These are phyloP conservation scores for Metschnikowia colocasiae DNA, from an alignment of 805 yeast species.

Conservation along the genomic window DNA sequence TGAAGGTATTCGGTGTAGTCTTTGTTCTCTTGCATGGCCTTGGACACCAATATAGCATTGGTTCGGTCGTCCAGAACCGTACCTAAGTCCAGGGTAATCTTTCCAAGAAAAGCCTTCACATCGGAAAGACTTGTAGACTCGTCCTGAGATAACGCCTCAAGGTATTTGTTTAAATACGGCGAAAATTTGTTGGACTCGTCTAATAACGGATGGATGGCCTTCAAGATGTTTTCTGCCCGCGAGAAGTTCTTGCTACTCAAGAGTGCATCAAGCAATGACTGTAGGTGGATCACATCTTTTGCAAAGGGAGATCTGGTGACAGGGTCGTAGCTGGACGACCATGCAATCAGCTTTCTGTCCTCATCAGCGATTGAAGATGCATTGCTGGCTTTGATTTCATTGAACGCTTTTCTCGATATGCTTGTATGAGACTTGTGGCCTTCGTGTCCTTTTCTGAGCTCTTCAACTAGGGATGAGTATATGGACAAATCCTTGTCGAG, in stretches of 20 bases:
- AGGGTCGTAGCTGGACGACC: conserved; percentile 42
- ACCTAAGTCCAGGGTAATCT: conserved; percentile 23
- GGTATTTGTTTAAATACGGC: conserved; percentile 66
- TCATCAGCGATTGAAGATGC: conserved; percentile 10
- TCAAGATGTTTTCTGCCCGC: conserved; percentile 66
- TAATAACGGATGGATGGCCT: conserved; percentile 53
- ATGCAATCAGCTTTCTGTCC: conserved; percentile 20
- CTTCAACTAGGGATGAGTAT: conserved; percentile 16
- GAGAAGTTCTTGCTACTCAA: conserved; percentile 59
- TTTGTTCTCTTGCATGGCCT: conserved; percentile 21
- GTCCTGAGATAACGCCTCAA: conserved; percentile 39
- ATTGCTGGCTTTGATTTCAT: conserved; percentile 11
- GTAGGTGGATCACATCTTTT: conserved; percentile 60
- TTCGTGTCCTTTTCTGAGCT: conserved; percentile 12
- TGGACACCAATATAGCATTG: conserved; percentile 54
- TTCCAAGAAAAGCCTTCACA: conserved; percentile 40
- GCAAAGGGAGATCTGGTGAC: conserved; percentile 44
- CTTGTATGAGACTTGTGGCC: neutral
- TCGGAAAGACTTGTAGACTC: conserved; percentile 40
- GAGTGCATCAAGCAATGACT: conserved; percentile 78
- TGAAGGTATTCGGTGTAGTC: conserved; percentile 15
- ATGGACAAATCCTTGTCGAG: conserved; percentile 10
- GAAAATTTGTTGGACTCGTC: conserved; percentile 45
- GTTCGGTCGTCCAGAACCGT: conserved; percentile 51
- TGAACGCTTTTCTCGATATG: conserved; percentile 15